A percentile compares a stretch with the other conserved stretches of the same genome.
phyloP scores from a whole-genome alignment of 129 eudicot genomes.

The Chrysanthemum seticuspe region DNA sequence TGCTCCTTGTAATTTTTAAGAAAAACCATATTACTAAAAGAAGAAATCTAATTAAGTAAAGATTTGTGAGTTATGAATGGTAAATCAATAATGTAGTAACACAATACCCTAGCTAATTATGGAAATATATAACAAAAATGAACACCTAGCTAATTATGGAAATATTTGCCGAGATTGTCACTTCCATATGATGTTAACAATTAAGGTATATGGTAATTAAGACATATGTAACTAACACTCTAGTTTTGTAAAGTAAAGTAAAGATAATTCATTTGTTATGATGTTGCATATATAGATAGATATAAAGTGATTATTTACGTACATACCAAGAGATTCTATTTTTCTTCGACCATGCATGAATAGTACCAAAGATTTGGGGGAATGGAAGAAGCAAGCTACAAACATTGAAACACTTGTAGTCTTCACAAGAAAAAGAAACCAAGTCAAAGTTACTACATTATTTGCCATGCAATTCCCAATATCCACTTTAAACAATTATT shows the following conservation, averaged over 20 bases:
- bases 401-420: conserved; percentile 37
- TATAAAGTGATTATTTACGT: conserved; percentile 25
- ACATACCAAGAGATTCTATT: conserved; percentile 35
- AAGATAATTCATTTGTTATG: not conserved
- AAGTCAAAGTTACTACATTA: conserved; percentile 33
- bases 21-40: too few relatives aligned
- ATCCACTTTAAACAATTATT: conserved; percentile 23
- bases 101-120: too few relatives aligned
- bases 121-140: too few relatives aligned
- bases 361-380: conserved; percentile 35
- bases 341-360: conserved; percentile 25
- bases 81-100: too few relatives aligned
- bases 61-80: too few relatives aligned
- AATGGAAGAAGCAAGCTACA: conserved; percentile 35
- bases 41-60: too few relatives aligned
- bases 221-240: not conserved
- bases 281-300: not conserved
- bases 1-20: too few relatives aligned
- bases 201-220: not conserved
- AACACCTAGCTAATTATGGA: too few relatives aligned
- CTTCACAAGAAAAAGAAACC: conserved; percentile 35
- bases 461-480: conserved; percentile 25
- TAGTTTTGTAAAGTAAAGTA: not conserved
- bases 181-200: too few relatives aligned
- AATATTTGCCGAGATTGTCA: too few relatives aligned